phyloP scores from a whole-genome alignment of 148 eudicot genomes.

The Persicaria tinctoria region DNA sequence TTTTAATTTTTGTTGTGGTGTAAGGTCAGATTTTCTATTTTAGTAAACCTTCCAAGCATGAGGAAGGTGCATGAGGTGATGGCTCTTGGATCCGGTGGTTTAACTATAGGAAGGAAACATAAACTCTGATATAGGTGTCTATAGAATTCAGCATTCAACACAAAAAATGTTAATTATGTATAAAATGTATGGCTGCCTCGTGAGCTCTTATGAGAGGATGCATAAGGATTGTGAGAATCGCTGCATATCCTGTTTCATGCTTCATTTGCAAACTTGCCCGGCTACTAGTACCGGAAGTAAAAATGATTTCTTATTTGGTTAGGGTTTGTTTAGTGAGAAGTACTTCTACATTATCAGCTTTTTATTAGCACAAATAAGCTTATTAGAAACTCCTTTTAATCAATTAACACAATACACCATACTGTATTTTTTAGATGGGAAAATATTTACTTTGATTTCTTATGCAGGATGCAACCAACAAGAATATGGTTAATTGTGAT shows the following conservation, averaged over 20 bases:
- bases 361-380: too few relatives aligned
- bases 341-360: too few relatives aligned
- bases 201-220: neutral
- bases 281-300: neutral
- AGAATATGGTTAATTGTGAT: constrained; percentile 76
- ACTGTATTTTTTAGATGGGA: neutral
- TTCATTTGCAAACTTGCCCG: neutral
- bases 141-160: neutral
- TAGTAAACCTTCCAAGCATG: too few relatives aligned
- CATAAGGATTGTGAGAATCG: neutral
- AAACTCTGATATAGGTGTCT: neutral
- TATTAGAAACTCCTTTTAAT: too few relatives aligned
- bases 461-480: constrained; percentile 67
- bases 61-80: too few relatives aligned
- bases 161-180: neutral
- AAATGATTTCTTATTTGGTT: neutral
- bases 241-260: neutral
- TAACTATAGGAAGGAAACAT: neutral
- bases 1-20: too few relatives aligned
- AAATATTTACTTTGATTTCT: constrained; percentile 7
- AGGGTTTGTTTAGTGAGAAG: neutral
- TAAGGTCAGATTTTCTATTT: too few relatives aligned
- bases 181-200: neutral
- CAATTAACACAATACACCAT: too few relatives aligned
- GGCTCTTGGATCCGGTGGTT: neutral